These are phyloP conservation scores for Lenwebbia sp. DNA, from an alignment of 345 rosid species.

Conservation along the genomic window DNA sequence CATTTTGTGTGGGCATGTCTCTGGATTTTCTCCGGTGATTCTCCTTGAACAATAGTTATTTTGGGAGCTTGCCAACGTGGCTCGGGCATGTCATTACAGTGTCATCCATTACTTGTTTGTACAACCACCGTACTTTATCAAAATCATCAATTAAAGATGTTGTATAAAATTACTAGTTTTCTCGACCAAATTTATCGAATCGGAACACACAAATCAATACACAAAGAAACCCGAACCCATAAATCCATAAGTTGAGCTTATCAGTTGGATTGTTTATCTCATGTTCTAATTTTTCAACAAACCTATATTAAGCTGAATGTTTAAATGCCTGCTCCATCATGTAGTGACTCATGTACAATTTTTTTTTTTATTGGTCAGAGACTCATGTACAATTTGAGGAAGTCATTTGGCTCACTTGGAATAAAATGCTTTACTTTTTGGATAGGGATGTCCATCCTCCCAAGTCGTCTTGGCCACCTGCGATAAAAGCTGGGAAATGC, in stretches of 20 bases:
- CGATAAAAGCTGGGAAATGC: fast-evolving
- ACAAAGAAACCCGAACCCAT: not conserved
- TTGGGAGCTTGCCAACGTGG: too few species aligned
- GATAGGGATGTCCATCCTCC: not conserved
- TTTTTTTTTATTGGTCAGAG: too few species aligned
- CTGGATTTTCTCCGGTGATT: too few species aligned
- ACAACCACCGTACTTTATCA: not conserved
- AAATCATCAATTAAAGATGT: not conserved
- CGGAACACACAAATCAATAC: not conserved
- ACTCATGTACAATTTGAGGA: fast-evolving
- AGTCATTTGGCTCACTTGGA: not conserved
- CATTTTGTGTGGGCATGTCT: too few species aligned
- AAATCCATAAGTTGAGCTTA: not conserved
- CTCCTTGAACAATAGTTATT: too few species aligned
- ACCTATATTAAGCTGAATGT: not conserved
- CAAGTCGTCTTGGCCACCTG: not conserved
- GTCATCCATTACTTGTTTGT: not conserved
- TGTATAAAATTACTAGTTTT: not conserved
- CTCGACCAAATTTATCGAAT: not conserved
- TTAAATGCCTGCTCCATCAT: not conserved
- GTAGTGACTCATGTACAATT: not conserved
- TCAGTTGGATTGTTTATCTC: not conserved
- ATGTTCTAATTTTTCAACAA: not conserved
- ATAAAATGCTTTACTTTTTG: not conserved
- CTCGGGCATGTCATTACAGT: not conserved